Conservation (phyloP, 2,329 filamentous ascomycete species). For the Aureobasidium sp. region DNA sequence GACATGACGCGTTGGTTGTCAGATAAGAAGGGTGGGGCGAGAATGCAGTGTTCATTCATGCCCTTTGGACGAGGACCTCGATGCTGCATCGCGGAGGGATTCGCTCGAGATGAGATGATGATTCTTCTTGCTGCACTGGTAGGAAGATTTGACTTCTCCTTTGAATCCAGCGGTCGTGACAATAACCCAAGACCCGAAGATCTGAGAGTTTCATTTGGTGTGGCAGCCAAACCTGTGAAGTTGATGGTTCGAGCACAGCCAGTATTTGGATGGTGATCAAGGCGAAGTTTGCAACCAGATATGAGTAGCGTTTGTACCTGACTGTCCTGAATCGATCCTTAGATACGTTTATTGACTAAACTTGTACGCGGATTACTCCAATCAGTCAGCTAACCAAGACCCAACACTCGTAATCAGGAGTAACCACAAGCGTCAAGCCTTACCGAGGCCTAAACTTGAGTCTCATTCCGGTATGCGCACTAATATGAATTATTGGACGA, state of each 20-base stretch:
- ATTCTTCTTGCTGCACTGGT: not conserved
- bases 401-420: too few relatives aligned
- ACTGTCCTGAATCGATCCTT: too few relatives aligned
- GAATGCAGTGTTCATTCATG: constrained; percentile 4
- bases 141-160: not conserved
- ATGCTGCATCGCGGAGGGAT: constrained; percentile 1
- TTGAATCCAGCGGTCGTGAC: not conserved
- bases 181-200: not conserved
- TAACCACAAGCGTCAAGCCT: too few relatives aligned
- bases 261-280: not conserved
- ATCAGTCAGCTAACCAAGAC: too few relatives aligned
- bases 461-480: too few relatives aligned
- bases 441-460: too few relatives aligned
- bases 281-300: too few relatives aligned
- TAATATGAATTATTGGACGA: too few relatives aligned
- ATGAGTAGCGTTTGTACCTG: too few relatives aligned
- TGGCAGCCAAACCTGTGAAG: not conserved
- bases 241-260: constrained; percentile 1
- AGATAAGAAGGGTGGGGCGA: constrained; percentile 6
- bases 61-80: constrained; percentile 6
- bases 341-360: too few relatives aligned
- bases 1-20: not conserved
- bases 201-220: not conserved
- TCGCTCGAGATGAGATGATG: constrained; percentile 5
- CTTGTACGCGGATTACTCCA: too few relatives aligned